These are phyloP conservation scores for Gynochthodes officinalis DNA, from an alignment of 257 asterid genomes.

Conservation along the genomic window DNA sequence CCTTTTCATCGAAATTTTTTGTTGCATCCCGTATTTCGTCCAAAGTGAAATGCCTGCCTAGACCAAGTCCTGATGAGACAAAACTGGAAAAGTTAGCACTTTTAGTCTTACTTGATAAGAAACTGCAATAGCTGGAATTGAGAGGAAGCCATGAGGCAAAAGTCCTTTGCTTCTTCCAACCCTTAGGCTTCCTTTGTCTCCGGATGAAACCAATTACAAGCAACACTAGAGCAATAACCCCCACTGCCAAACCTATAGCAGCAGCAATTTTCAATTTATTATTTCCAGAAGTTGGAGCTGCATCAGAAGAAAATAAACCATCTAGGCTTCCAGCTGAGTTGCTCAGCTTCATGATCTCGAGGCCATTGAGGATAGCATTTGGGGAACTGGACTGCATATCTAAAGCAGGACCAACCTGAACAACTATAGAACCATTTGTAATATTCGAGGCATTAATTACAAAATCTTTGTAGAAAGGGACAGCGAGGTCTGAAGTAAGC, in stretches of 20 bases:
- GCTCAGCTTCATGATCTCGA: constrained; percentile 92
- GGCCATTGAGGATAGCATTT: constrained; percentile 77
- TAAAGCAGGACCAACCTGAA: constrained; percentile 74
- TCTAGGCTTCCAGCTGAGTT: constrained; percentile 77
- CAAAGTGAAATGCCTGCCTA: constrained; percentile 66
- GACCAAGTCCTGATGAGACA: constrained; percentile 46
- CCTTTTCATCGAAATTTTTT: constrained; percentile 63
- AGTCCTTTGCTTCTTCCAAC: constrained; percentile 65
- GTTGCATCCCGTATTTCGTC: constrained; percentile 65
- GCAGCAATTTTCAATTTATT: constrained; percentile 40
- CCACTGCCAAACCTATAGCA: constrained; percentile 48
- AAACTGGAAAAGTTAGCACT: constrained; percentile 52
- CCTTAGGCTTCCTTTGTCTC: constrained; percentile 44
- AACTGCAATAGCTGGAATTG: constrained; percentile 58
- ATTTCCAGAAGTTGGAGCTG: constrained; percentile 22
- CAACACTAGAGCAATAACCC: constrained; percentile 29
- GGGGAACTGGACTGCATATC: constrained; percentile 46
- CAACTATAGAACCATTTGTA: constrained; percentile 40
- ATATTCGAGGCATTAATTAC: constrained; percentile 63
- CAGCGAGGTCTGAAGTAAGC: constrained; percentile 56
- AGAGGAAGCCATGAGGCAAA: constrained; percentile 92
- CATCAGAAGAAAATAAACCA: constrained; percentile 61
- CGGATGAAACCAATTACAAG: constrained; percentile 30
- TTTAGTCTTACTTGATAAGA: constrained; percentile 70
- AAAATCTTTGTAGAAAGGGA: constrained; percentile 74